Evolutionary conservation across 2,329 filamentous ascomycete genomes (phyloP).

Genomic region (Parasarocladium wereldwijsianum): DNA sequence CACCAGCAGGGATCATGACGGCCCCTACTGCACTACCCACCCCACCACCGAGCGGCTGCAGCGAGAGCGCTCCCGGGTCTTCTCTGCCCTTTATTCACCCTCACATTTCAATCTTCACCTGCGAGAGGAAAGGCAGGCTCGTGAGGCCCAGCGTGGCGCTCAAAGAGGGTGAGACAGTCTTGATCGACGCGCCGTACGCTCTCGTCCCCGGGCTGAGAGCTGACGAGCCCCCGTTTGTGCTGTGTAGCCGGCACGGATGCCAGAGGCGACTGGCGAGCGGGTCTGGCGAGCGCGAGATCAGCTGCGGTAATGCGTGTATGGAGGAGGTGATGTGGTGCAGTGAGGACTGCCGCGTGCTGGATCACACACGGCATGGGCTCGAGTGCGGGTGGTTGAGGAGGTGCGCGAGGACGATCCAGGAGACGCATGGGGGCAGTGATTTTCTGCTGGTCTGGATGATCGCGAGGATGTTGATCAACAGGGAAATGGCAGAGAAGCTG

Average conservation of each 20-base stretch:
- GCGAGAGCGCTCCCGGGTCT: no score
- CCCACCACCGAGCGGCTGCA: no score
- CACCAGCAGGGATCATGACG: no score
- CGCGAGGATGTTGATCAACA: constrained; percentile 5
- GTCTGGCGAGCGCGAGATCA: neutral
- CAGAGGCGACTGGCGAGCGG: constrained; percentile 2
- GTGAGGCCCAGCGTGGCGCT: constrained; percentile 4
- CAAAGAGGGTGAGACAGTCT: constrained; percentile 3
- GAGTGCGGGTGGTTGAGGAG: constrained; percentile 7
- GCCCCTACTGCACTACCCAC: no score
- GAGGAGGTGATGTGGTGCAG: constrained; percentile 7
- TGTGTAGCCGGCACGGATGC: constrained; percentile 6
- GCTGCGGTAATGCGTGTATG: constrained; percentile 4
- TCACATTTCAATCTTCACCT: constrained; percentile 1
- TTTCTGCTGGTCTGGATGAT: constrained; percentile 8
- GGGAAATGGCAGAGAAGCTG: no score
- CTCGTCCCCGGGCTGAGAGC: constrained; percentile 6
- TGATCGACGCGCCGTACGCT: constrained; percentile 7
- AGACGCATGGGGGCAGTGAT: constrained; percentile 5
- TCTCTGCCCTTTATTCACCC: constrained; percentile 6
- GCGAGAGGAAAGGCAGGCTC: constrained; percentile 5
- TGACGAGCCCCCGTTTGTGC: constrained; percentile 6
- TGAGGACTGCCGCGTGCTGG: constrained; percentile 4
- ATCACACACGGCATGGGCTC: constrained; percentile 4
- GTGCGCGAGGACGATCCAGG: constrained; percentile 1